Evolutionary conservation across 2,329 filamentous ascomycete genomes (phyloP).

Genomic region (Penicillium hesseltinei): DNA sequence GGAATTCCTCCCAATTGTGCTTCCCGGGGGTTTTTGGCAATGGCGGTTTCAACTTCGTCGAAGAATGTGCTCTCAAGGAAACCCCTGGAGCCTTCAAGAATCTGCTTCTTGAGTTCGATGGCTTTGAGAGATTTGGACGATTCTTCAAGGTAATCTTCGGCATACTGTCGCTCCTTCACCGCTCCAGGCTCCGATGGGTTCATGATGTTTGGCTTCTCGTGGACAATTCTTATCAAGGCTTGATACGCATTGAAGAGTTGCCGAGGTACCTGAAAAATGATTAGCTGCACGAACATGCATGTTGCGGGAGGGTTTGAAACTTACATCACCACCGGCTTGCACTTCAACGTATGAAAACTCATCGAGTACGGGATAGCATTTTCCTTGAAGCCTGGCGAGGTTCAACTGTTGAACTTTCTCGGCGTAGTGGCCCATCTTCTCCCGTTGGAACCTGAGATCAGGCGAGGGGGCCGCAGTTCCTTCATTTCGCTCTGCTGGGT

Average conservation of each 20-base stretch:
- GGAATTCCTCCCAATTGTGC: conserved; percentile 87
- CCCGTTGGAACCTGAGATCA: conserved; percentile 73
- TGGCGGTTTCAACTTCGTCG: conserved; percentile 70
- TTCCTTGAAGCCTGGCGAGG: conserved; percentile 63
- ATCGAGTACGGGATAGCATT: conserved; percentile 69
- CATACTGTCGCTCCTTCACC: conserved; percentile 73
- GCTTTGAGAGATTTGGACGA: conserved; percentile 62
- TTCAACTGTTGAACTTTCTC: conserved; percentile 80
- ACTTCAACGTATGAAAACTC: conserved; percentile 73
- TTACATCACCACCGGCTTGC: conserved; percentile 63
- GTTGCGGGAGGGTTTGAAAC: conserved; percentile 19
- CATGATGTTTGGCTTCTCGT: conserved; percentile 64
- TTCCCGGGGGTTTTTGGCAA: conserved; percentile 81
- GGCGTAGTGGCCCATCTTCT: conserved; percentile 80
- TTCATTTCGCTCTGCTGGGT: conserved; percentile 60
- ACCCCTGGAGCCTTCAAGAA: conserved; percentile 73
- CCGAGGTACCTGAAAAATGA: conserved; percentile 57
- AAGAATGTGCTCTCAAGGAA: conserved; percentile 83
- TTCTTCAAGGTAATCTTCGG: conserved; percentile 73
- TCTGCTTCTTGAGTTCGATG: conserved; percentile 70
- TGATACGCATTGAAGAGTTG: conserved; percentile 80
- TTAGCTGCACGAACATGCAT: conserved; percentile 14
- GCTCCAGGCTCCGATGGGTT: conserved; percentile 61
- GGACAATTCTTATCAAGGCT: conserved; percentile 74
- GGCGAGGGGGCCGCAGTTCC: conserved; percentile 52